Evolutionary conservation across 1,139 yeast genomes (phyloP).

Genomic region (Arxiozyma heterogenica): DNA sequence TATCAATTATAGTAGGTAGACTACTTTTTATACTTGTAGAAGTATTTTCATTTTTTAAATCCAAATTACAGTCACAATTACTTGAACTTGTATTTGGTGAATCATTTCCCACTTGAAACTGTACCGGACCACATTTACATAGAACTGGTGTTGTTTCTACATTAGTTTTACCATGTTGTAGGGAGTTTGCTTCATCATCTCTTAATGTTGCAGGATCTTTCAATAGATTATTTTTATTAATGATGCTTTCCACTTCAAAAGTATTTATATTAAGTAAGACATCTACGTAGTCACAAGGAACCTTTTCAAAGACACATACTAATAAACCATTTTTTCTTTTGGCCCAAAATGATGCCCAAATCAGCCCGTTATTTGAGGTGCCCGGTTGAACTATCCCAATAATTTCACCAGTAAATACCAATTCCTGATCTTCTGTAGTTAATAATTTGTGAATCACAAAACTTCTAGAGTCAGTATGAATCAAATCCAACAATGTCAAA

Average conservation of each 20-base stretch:
- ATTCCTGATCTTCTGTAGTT: conserved; percentile 33
- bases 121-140: background rate
- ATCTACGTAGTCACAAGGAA: conserved; percentile 72
- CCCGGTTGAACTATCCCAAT: conserved; percentile 42
- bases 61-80: conserved; percentile 1
- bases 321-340: conserved; percentile 62
- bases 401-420: conserved; percentile 49
- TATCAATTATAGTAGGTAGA: background rate
- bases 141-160: background rate
- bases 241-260: conserved; percentile 20
- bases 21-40: background rate
- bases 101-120: conserved; percentile 1
- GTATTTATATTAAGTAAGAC: conserved; percentile 36
- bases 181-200: background rate
- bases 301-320: conserved; percentile 82
- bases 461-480: conserved; percentile 64
- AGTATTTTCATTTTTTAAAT: conserved; percentile 2
- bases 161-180: background rate
- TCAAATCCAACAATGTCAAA: conserved; percentile 62
- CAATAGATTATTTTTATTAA: conserved; percentile 20
- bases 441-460: conserved; percentile 54
- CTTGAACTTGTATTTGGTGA: conserved; percentile 1
- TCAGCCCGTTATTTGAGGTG: conserved; percentile 33
- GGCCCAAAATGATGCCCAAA: conserved; percentile 87
- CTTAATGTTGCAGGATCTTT: background rate